Evolutionary conservation across 257 asterid genomes (phyloP), one percentile per base, ranked within the genome.

Genomic region (Solanum bulbocastanum): DNA sequence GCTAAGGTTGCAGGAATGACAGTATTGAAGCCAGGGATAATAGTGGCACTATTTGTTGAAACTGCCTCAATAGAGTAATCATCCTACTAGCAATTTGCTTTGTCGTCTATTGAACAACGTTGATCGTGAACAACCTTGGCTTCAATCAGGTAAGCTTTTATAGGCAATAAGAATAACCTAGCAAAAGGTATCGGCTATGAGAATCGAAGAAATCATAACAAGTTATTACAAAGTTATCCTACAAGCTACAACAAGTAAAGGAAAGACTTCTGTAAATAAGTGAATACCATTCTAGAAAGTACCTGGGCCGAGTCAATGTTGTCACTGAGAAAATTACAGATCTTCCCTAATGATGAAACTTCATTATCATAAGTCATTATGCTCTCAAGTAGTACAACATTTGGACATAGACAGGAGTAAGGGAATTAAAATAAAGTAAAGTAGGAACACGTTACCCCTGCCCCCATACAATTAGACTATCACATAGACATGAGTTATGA

Each of bases 351-450:
- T 69, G 99, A 95, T 74, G 99, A 97, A 86, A 97, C 98, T 56
- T 98, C 98, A 91, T 97, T 97, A 87, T 97, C 98, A 69, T 96
- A 96, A 79, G 99, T 96, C 99, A 97, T 96, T 88, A 94, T 92
- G 86, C 93, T 92, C 12, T 96, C 99, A 11, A 91, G 90, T 89
- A 93, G 94, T 85, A 87, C 86, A 74, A 96, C 95, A 44, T 44
- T 44, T 44, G 12, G 52, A 44, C 12, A 16, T 44, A 12, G 4
- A 44, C 0, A 44, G 52, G 52, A 44, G 12, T 44, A 44, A 44
- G 12, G 52, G 5, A 12, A 44, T 12, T 12, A 15, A 44, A 44
- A 44, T 12, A 0, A 44, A 11, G 52, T 44, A 44, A 44, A 44
- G 52, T 44, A 44, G 52, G 52, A 44, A 4, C 3, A 44, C 52